Percentiles rank a stretch among this genome's conserved stretches.
These are phyloP conservation scores for Acorus calamus DNA, from an alignment of 106 monocot genomes.

Conservation along the genomic window DNA sequence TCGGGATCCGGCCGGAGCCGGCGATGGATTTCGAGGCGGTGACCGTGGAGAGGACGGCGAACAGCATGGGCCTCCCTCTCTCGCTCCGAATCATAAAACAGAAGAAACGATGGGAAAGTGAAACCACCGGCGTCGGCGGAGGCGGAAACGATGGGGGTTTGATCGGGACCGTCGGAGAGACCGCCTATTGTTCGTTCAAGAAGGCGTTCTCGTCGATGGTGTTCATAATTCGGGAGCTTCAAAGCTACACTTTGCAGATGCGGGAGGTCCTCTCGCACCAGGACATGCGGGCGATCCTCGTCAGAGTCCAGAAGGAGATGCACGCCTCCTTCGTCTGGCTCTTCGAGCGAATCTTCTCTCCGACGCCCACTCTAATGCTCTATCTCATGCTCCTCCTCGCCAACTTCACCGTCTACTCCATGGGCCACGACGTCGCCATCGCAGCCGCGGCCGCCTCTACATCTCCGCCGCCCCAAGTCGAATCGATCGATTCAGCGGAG, in stretches of 20 bases:
- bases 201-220: constrained; percentile 25
- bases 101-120: constrained; percentile 6
- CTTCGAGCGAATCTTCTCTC: constrained; percentile 15
- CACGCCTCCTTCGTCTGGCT: constrained; percentile 22
- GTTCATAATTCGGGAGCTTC: constrained; percentile 28
- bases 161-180: background rate
- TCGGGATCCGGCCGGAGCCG: constrained; percentile 7
- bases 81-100: constrained; percentile 6
- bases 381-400: constrained; percentile 25
- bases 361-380: constrained; percentile 23
- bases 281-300: constrained; percentile 10
- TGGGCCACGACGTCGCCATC: constrained; percentile 1
- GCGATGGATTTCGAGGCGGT: background rate
- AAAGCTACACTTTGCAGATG: constrained; percentile 13
- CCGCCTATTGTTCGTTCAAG: constrained; percentile 6
- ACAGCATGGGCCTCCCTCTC: constrained; percentile 8
- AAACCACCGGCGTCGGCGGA: background rate
- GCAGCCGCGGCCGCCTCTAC: background rate
- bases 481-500: background rate
- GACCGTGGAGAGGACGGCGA: constrained; percentile 7
- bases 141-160: no score
- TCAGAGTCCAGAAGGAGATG: constrained; percentile 5
- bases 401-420: constrained; percentile 25
- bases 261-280: constrained; percentile 4
- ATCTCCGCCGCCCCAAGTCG: background rate